These are phyloP conservation scores for Clavispora carvajalis DNA, from an alignment of 805 yeast genomes.

Conservation along the genomic window DNA sequence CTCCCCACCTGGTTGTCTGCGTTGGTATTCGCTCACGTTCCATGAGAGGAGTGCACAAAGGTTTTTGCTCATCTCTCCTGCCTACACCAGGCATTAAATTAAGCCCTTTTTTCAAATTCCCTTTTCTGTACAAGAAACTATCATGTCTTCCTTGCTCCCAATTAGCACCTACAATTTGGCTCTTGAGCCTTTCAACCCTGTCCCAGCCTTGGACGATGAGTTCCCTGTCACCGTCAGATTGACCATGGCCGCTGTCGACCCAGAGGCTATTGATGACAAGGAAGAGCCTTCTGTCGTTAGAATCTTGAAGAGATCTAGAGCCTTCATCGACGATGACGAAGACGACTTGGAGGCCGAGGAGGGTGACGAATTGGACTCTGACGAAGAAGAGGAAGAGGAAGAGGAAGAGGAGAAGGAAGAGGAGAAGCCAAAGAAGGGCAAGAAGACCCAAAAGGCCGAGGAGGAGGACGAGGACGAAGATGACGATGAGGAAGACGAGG, in stretches of 20 bases:
- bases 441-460: slow-evolving; percentile 32
- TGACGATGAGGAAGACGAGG: slow-evolving; percentile 49
- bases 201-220: slow-evolving; percentile 79
- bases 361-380: slow-evolving; percentile 43
- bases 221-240: slow-evolving; percentile 86
- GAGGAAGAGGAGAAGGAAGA: slow-evolving; percentile 30
- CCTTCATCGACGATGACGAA: slow-evolving; percentile 37
- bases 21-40: no score
- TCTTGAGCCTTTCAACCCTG: slow-evolving; percentile 81
- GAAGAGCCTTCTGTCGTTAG: slow-evolving; percentile 85
- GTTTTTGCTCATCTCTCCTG: slow-evolving; percentile 3
- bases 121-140: slow-evolving; percentile 2
- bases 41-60: neutral
- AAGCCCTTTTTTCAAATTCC: neutral
- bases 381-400: slow-evolving; percentile 41
- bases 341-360: slow-evolving; percentile 38
- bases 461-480: slow-evolving; percentile 48
- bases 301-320: slow-evolving; percentile 66
- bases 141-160: slow-evolving; percentile 73
- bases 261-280: slow-evolving; percentile 76
- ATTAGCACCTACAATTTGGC: slow-evolving; percentile 83
- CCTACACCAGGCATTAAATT: neutral
- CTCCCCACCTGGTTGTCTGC: no score
- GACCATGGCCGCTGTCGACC: slow-evolving; percentile 94
- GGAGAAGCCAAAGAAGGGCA: slow-evolving; percentile 15